phyloP scores from a whole-genome alignment of 2,329 filamentous ascomycete genomes.

The Dactylella cylindrospora region DNA sequence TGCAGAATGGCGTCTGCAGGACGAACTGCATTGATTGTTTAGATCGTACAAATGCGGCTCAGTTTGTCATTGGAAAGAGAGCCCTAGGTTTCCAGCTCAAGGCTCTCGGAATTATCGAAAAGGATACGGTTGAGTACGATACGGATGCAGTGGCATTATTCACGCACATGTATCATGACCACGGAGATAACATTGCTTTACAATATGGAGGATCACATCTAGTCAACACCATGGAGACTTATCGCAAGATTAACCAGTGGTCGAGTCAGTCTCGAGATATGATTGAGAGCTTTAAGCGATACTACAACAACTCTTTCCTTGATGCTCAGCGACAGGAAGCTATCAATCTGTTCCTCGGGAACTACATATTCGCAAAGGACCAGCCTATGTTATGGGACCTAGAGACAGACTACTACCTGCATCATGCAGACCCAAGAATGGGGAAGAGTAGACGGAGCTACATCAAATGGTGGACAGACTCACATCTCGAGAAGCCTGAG shows the following conservation, averaged over 20 bases:
- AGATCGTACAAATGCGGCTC: conserved; percentile 93
- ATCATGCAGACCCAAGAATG: conserved; percentile 77
- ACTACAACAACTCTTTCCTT: conserved; percentile 98
- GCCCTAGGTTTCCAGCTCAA: conserved; percentile 90
- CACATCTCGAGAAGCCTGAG: conserved; percentile 64
- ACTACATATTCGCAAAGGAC: conserved; percentile 83
- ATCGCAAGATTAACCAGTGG: conserved; percentile 98
- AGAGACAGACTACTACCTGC: conserved; percentile 90
- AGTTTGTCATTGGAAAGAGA: conserved; percentile 95
- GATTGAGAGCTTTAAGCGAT: conserved; percentile 98
- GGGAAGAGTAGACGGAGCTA: conserved; percentile 66
- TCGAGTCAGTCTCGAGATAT: conserved; percentile 95
- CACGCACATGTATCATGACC: conserved; percentile 97
- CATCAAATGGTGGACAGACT: conserved; percentile 82
- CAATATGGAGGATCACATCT: conserved; percentile 97
- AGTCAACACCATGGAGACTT: conserved; percentile 99
- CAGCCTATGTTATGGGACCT: conserved; percentile 98
- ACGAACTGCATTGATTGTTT: conserved; percentile 99
- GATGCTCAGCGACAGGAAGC: conserved; percentile 98
- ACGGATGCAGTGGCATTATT: conserved; percentile 95
- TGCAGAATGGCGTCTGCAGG: conserved; percentile 88
- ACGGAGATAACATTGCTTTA: conserved; percentile 95
- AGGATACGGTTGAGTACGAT: conserved; percentile 81
- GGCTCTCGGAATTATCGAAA: conserved; percentile 80
- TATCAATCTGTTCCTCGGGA: conserved; percentile 94